phyloP scores from a whole-genome alignment of 2,329 filamentous ascomycete species.

The Botryotinia convoluta region DNA sequence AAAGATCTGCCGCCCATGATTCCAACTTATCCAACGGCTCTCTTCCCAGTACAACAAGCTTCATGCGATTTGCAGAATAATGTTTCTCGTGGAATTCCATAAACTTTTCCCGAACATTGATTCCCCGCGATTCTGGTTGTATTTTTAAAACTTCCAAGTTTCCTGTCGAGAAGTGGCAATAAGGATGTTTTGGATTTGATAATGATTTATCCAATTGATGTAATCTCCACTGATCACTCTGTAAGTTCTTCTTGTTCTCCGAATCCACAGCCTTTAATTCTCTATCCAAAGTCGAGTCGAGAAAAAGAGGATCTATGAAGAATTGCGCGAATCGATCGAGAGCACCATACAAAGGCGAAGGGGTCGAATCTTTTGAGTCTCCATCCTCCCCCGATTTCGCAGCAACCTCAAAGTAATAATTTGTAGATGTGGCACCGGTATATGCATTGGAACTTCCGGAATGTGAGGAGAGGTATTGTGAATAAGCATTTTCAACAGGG shows the following conservation, averaged over 20 bases:
- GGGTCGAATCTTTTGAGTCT: slow-evolving; percentile 51
- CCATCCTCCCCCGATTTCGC: slow-evolving; percentile 74
- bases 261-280: slow-evolving; percentile 72
- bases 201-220: slow-evolving; percentile 69
- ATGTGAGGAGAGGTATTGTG: slow-evolving; percentile 84
- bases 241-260: slow-evolving; percentile 77
- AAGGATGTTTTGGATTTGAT: slow-evolving; percentile 67
- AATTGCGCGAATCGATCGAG: slow-evolving; percentile 75
- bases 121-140: slow-evolving; percentile 62
- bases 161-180: slow-evolving; percentile 71
- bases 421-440: slow-evolving; percentile 88
- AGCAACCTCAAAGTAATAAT: slow-evolving; percentile 96
- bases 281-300: slow-evolving; percentile 67
- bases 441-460: slow-evolving; percentile 95
- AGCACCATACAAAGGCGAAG: slow-evolving; percentile 68
- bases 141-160: slow-evolving; percentile 69
- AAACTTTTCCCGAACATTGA: slow-evolving; percentile 69
- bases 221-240: slow-evolving; percentile 69
- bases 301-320: slow-evolving; percentile 69
- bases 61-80: slow-evolving; percentile 75
- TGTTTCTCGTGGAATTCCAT: slow-evolving; percentile 70
- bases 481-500: slow-evolving; percentile 92
- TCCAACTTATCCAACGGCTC: slow-evolving; percentile 67
- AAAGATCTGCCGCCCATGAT: slow-evolving; percentile 66
- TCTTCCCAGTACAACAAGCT: slow-evolving; percentile 65